Conservation (phyloP, 2,329 filamentous ascomycete genomes). For the Aspergillus persii region DNA sequence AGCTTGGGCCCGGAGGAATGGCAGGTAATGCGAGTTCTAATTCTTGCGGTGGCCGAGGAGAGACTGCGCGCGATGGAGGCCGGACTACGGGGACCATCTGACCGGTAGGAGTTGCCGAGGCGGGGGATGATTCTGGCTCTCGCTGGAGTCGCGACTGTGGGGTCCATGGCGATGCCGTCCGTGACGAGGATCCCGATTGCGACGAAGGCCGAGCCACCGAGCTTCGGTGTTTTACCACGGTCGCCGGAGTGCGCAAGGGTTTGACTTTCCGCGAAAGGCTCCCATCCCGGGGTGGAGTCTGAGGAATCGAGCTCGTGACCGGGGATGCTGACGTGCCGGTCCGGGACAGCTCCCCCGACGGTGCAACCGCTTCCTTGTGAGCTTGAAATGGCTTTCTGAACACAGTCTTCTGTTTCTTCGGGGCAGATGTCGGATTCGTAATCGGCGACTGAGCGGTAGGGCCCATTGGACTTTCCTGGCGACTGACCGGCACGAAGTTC, state of each 20-base stretch:
- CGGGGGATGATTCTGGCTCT: background rate
- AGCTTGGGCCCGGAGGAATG: slow-evolving; percentile 9
- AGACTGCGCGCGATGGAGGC: slow-evolving; percentile 29
- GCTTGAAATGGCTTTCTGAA: slow-evolving; percentile 65
- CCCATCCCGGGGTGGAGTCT: slow-evolving; percentile 35
- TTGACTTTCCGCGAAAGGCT: slow-evolving; percentile 32
- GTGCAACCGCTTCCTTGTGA: slow-evolving; percentile 52
- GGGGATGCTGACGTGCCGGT: slow-evolving; percentile 33
- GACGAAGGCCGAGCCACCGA: slow-evolving; percentile 35
- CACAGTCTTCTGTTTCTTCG: slow-evolving; percentile 58
- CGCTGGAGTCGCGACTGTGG: slow-evolving; percentile 6
- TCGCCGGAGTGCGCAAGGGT: slow-evolving; percentile 38
- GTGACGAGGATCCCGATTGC: slow-evolving; percentile 30
- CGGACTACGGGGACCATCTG: slow-evolving; percentile 17
- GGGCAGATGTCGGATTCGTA: slow-evolving; percentile 47
- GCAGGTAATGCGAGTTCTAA: slow-evolving; percentile 19
- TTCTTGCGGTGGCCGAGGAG: slow-evolving; percentile 13
- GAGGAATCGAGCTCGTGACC: slow-evolving; percentile 35
- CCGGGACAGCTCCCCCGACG: slow-evolving; percentile 33
- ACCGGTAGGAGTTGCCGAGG: background rate
- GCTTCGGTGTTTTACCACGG: slow-evolving; percentile 38
- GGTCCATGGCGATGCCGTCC: slow-evolving; percentile 26
- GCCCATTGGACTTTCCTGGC: slow-evolving; percentile 53
- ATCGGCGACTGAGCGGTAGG: slow-evolving; percentile 49
- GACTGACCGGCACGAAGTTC: slow-evolving; percentile 69